Conservation (phyloP, 2,329 filamentous ascomycete genomes). For the Rugonectria rugulosa region DNA sequence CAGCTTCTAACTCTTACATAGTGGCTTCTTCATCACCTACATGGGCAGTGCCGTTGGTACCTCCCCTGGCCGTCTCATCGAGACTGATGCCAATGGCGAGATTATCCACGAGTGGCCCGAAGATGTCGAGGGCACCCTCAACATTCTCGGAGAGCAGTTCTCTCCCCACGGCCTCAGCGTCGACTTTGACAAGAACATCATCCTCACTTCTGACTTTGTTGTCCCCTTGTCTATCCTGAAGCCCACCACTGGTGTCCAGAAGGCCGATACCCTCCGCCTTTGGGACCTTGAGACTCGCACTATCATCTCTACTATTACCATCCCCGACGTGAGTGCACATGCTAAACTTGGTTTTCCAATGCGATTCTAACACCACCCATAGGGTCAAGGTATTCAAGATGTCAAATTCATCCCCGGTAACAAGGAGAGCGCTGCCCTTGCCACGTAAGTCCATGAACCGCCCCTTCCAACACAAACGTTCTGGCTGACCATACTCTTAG, state of each 20-base stretch:
- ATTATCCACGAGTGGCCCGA: slow-evolving; percentile 70
- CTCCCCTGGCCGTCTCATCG: slow-evolving; percentile 65
- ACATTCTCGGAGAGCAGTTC: slow-evolving; percentile 67
- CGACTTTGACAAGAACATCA: slow-evolving; percentile 64
- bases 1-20: slow-evolving; percentile 15
- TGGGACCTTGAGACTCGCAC: slow-evolving; percentile 62
- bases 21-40: slow-evolving; percentile 67
- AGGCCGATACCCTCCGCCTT: slow-evolving; percentile 65
- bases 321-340: slow-evolving; percentile 59
- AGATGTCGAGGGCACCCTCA: slow-evolving; percentile 60
- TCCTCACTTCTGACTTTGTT: slow-evolving; percentile 69
- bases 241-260: slow-evolving; percentile 60
- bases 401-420: slow-evolving; percentile 72
- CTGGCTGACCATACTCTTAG: slow-evolving; percentile 23
- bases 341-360: fast-evolving
- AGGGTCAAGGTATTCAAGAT: slow-evolving; percentile 67
- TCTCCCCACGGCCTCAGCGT: slow-evolving; percentile 66
- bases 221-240: slow-evolving; percentile 68
- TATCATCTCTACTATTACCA: slow-evolving; percentile 67
- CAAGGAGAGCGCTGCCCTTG: slow-evolving; percentile 63
- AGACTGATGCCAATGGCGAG: slow-evolving; percentile 65
- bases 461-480: neutral
- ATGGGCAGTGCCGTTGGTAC: slow-evolving; percentile 68
- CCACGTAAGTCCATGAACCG: slow-evolving; percentile 48
- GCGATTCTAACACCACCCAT: neutral